A percentile compares a stretch with the other conserved stretches of the same genome.
Conservation (phyloP, 805 yeast species). For the Yamadazyma kitorensis region DNA sequence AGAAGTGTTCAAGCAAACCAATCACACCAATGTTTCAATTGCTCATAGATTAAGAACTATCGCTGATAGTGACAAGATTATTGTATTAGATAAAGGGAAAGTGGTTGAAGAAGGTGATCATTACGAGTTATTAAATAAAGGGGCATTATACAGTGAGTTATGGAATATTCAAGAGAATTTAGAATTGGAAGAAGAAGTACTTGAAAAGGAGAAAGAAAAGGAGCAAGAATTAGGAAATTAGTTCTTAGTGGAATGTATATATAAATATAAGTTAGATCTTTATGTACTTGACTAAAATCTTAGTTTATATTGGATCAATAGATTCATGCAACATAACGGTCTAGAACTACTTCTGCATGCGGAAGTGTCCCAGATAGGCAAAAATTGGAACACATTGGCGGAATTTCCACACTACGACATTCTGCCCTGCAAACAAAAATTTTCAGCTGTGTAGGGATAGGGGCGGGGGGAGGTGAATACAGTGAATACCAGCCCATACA, state of each 20-base stretch:
- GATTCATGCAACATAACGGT: too few species aligned
- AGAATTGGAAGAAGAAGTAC: conserved; percentile 42
- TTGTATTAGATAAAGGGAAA: conserved; percentile 73
- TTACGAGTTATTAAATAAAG: conserved; percentile 49
- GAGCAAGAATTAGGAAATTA: background rate
- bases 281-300: too few species aligned
- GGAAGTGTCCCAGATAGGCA: too few species aligned
- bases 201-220: conserved; percentile 9
- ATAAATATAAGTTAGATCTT: background rate
- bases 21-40: conserved; percentile 80
- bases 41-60: conserved; percentile 94
- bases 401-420: too few species aligned
- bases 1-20: conserved; percentile 52
- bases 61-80: conserved; percentile 90
- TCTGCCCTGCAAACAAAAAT: too few species aligned
- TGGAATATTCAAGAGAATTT: conserved; percentile 92
- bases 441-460: too few species aligned
- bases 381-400: too few species aligned
- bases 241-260: too few species aligned
- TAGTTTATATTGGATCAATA: too few species aligned
- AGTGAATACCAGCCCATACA: too few species aligned
- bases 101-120: conserved; percentile 92
- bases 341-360: too few species aligned
- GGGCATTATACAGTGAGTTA: conserved; percentile 70
- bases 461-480: too few species aligned